phyloP scores from a whole-genome alignment of 192 early-diverging fungal species.

The Phycomyces nitens region DNA sequence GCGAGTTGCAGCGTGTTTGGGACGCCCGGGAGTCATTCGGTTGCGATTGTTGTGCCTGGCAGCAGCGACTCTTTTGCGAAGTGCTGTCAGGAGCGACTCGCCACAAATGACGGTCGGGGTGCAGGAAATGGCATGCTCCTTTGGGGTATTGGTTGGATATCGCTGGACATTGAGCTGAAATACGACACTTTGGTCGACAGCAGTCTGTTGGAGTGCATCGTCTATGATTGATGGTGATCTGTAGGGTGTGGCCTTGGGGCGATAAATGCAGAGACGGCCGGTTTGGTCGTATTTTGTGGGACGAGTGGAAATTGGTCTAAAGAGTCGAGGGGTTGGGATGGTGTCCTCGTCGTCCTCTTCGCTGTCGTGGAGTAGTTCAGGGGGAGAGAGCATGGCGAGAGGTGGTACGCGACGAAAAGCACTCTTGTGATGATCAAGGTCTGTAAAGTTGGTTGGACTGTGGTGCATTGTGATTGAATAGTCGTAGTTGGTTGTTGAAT shows the following conservation, averaged over 20 bases:
- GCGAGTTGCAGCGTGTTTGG: slow-evolving; percentile 3
- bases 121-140: not conserved
- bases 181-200: slow-evolving; percentile 20
- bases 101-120: slow-evolving; percentile 18
- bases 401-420: not conserved
- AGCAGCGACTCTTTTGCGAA: slow-evolving; percentile 8
- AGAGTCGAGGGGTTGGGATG: not conserved
- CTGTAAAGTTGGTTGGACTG: not conserved
- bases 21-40: not conserved
- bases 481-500: too few species aligned
- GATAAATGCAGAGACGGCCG: slow-evolving; percentile 1
- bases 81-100: slow-evolving; percentile 19
- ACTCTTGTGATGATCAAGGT: not conserved
- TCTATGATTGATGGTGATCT: slow-evolving; percentile 19
- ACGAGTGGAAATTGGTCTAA: slow-evolving; percentile 1
- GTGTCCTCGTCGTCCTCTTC: slow-evolving; percentile 26
- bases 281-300: not conserved
- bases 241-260: slow-evolving; percentile 20
- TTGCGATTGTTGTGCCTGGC: slow-evolving; percentile 2
- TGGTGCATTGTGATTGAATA: not conserved
- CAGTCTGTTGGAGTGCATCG: slow-evolving; percentile 14
- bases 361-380: slow-evolving; percentile 29
- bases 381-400: slow-evolving; percentile 22
- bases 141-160: not conserved
- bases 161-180: slow-evolving; percentile 19